A percentile compares a stretch with the other conserved stretches of the same genome.
These are phyloP conservation scores for Arthrobotrys sinensis DNA, from an alignment of 2,329 filamentous ascomycete genomes.

Conservation along the genomic window DNA sequence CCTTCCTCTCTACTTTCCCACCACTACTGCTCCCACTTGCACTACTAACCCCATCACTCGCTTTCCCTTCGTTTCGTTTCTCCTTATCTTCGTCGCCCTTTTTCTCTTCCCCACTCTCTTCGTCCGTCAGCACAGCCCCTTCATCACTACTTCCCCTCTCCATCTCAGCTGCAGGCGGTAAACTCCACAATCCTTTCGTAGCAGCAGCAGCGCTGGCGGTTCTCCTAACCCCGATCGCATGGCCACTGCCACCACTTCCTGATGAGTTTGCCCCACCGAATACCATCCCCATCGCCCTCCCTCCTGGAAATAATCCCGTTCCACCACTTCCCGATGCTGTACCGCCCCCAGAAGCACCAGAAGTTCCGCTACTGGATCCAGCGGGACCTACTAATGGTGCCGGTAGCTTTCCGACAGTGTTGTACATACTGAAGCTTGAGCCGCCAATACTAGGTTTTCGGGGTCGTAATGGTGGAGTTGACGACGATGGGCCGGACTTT, in stretches of 20 bases:
- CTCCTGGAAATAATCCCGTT: conserved; percentile 34
- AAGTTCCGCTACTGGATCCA: neutral
- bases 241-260: conserved; percentile 32
- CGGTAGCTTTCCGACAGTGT: conserved; percentile 46
- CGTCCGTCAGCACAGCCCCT: conserved; percentile 51
- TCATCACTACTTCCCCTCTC: conserved; percentile 55
- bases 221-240: conserved; percentile 59
- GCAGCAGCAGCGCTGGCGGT: conserved; percentile 54
- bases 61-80: conserved; percentile 2
- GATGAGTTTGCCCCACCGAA: conserved; percentile 33
- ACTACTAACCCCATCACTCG: neutral
- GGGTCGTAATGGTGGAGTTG: conserved; percentile 45
- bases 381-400: conserved; percentile 42
- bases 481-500: neutral
- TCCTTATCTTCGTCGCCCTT: conserved; percentile 34
- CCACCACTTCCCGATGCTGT: neutral
- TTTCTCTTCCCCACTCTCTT: conserved; percentile 52
- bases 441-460: conserved; percentile 49
- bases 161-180: conserved; percentile 41
- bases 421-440: conserved; percentile 52
- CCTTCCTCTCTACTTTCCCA: conserved; percentile 20
- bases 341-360: neutral
- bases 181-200: conserved; percentile 55
- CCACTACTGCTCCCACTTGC: neutral
- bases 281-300: conserved; percentile 57